Evolutionary conservation across 2,329 filamentous ascomycete species (phyloP).

Genomic region (Penicillium sp.): DNA sequence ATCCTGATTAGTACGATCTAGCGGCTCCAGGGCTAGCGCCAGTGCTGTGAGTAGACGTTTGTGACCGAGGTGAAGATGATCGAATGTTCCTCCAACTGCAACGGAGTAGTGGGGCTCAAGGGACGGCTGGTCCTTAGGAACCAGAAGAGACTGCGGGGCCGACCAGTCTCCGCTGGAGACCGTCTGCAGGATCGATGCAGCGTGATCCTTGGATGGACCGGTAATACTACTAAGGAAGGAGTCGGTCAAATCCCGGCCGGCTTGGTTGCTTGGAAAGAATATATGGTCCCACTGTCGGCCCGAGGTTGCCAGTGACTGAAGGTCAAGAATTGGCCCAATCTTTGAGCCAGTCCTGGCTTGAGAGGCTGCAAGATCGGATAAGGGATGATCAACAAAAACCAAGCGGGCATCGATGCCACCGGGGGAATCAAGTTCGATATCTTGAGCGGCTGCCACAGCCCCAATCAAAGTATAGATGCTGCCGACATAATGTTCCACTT

Average conservation of each 20-base stretch:
- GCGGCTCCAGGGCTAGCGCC: constrained; percentile 65
- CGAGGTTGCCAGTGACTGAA: constrained; percentile 49
- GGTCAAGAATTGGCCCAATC: constrained; percentile 52
- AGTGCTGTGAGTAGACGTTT: constrained; percentile 94
- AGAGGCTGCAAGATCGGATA: constrained; percentile 23
- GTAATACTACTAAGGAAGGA: constrained; percentile 29
- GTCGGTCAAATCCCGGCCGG: constrained; percentile 27
- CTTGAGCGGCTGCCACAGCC: constrained; percentile 64
- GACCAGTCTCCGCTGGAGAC: constrained; percentile 26
- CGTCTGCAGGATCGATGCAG: constrained; percentile 19
- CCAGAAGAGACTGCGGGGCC: constrained; percentile 21
- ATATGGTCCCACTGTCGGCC: constrained; percentile 32
- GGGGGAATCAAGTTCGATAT: constrained; percentile 63
- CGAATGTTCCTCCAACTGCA: constrained; percentile 90
- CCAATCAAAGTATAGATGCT: constrained; percentile 76
- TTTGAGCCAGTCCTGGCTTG: constrained; percentile 6
- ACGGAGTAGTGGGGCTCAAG: constrained; percentile 57
- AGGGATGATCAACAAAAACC: constrained; percentile 66
- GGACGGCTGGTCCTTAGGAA: constrained; percentile 19
- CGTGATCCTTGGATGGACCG: constrained; percentile 1
- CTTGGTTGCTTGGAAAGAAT: constrained; percentile 31
- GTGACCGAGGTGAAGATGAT: constrained; percentile 92
- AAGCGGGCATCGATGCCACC: constrained; percentile 75
- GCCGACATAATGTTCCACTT: constrained; percentile 72
- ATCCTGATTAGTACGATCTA: constrained; percentile 30